These are phyloP conservation scores for Hippophae gyantsensis DNA, from an alignment of 306 rosid genomes.

Conservation along the genomic window DNA sequence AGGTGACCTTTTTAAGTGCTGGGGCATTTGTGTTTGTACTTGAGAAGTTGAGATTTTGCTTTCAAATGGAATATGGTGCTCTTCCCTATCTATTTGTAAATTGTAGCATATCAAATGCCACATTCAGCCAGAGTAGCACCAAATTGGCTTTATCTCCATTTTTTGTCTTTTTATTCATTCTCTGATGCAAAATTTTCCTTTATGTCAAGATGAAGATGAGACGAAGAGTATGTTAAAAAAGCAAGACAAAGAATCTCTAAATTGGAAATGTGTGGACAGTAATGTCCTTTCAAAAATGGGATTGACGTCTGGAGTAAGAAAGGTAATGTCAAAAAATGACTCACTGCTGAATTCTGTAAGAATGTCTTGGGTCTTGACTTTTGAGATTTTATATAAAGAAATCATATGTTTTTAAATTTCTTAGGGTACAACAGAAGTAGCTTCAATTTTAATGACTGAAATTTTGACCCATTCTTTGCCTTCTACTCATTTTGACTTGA, in stretches of 20 bases:
- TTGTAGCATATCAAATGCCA: neutral
- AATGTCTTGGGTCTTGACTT: neutral
- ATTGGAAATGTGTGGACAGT: conserved; percentile 63
- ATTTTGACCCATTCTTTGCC: no score
- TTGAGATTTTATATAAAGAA: neutral
- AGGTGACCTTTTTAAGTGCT: no score
- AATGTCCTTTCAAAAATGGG: conserved; percentile 59
- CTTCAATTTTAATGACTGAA: no score
- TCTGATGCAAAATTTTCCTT: conserved; percentile 8
- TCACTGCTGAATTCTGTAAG: neutral
- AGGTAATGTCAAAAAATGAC: conserved; percentile 34
- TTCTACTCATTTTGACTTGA: no score
- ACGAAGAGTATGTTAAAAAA: conserved; percentile 25
- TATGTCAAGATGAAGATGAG: conserved; percentile 30
- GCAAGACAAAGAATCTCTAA: conserved; percentile 33
- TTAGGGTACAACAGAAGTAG: no score
- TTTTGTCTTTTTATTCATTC: conserved; percentile 3
- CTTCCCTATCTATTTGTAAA: neutral
- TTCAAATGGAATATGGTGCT: neutral
- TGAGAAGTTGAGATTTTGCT: no score
- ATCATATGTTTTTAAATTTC: neutral
- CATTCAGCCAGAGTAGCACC: neutral
- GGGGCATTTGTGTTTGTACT: no score
- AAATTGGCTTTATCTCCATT: neutral
- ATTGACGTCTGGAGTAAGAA: conserved; percentile 78